These are phyloP conservation scores for Cucurbita ficifolia DNA, from an alignment of 306 rosid genomes.

Conservation along the genomic window DNA sequence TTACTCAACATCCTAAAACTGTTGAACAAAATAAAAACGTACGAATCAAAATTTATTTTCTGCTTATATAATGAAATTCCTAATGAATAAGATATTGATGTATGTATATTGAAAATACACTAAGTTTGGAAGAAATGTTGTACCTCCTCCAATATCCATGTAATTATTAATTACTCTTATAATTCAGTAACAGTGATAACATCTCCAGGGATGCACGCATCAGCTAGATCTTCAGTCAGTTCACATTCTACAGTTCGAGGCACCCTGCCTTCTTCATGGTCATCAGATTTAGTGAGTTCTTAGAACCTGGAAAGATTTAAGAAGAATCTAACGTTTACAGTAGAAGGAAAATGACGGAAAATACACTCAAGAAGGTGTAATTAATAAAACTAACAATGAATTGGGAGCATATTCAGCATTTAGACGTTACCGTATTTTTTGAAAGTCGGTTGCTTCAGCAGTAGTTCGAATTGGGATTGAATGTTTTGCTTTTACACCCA, in stretches of 20 bases:
- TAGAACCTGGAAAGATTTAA: conserved; percentile 37
- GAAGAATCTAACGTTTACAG: neutral
- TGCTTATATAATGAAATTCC: neutral
- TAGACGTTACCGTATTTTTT: conserved; percentile 59
- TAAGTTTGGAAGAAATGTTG: conserved; percentile 4
- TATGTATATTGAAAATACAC: conserved; percentile 1
- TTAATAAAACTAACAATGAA: neutral
- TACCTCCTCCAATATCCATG: conserved; percentile 99
- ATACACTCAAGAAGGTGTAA: neutral
- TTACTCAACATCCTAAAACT: neutral
- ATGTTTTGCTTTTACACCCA: conserved; percentile 86
- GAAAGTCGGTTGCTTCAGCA: conserved; percentile 71
- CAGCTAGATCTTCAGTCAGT: conserved; percentile 79
- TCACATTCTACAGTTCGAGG: conserved; percentile 98
- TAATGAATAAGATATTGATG: neutral
- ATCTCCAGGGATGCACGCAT: conserved; percentile 92
- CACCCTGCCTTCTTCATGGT: conserved; percentile 91
- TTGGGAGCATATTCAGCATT: conserved; percentile 5
- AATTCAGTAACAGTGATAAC: conserved; percentile 84
- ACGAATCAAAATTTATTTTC: neutral
- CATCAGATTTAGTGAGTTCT: conserved; percentile 68
- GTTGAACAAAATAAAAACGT: neutral
- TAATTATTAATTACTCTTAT: conserved; percentile 75
- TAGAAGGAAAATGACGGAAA: neutral
- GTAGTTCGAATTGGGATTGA: conserved; percentile 57